Evolutionary conservation across 2,329 filamentous ascomycete genomes (phyloP).

Genomic region (Scedosporium apiospermum): DNA sequence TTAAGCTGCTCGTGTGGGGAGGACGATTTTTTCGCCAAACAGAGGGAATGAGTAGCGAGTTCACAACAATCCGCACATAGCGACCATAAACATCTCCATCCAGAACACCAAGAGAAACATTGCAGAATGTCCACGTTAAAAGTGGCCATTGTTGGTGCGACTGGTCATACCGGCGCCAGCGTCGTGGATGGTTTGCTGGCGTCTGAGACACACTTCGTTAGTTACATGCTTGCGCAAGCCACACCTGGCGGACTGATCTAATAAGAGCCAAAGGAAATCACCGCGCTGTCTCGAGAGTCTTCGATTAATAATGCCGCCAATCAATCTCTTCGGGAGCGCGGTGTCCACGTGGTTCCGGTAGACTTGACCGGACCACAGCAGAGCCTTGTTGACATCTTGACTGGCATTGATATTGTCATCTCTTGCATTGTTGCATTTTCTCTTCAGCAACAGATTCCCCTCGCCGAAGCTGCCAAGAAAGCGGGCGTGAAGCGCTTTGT

Average conservation of each 20-base stretch:
- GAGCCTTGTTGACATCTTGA: slow-evolving; percentile 29
- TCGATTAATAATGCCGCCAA: slow-evolving; percentile 37
- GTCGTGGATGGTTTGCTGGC: slow-evolving; percentile 28
- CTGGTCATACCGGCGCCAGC: slow-evolving; percentile 29
- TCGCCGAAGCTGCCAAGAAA: slow-evolving; percentile 36
- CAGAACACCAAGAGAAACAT: too few species aligned
- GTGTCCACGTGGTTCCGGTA: slow-evolving; percentile 30
- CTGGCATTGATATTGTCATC: slow-evolving; percentile 34
- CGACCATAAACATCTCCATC: too few species aligned
- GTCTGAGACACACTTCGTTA: slow-evolving; percentile 18
- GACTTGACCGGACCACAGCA: slow-evolving; percentile 32
- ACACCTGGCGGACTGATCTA: neutral
- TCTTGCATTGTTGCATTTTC: slow-evolving; percentile 25
- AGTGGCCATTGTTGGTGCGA: slow-evolving; percentile 28
- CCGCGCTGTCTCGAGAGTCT: slow-evolving; percentile 33
- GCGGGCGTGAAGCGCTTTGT: slow-evolving; percentile 42
- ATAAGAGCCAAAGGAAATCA: slow-evolving; percentile 28
- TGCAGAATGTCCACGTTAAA: slow-evolving; percentile 12
- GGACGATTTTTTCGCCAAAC: too few species aligned
- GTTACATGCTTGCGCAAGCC: slow-evolving; percentile 1
- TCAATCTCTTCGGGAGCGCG: slow-evolving; percentile 25
- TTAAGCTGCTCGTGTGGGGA: too few species aligned
- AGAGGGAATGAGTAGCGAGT: too few species aligned
- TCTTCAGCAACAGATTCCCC: slow-evolving; percentile 30
- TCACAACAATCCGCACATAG: too few species aligned